These are phyloP conservation scores for Calonectria ilicicola DNA, from an alignment of 2,329 filamentous ascomycete genomes.

Conservation along the genomic window DNA sequence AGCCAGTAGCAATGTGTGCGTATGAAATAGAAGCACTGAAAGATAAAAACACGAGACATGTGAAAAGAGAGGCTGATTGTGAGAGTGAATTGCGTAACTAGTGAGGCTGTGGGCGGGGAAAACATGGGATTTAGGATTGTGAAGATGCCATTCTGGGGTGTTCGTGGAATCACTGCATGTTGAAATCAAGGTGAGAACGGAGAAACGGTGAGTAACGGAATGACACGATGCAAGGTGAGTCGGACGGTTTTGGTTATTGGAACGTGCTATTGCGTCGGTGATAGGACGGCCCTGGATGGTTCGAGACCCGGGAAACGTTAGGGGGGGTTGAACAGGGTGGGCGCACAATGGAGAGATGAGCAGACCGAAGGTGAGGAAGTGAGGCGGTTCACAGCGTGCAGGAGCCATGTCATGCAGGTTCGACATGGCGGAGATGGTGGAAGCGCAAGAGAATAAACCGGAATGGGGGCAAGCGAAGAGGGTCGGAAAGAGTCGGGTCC, in stretches of 20 bases:
- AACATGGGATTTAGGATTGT: background rate
- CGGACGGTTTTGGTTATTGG: conserved; percentile 15
- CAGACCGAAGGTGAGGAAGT: conserved; percentile 38
- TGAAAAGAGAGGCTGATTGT: background rate
- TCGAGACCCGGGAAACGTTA: background rate
- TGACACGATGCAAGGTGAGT: conserved; percentile 31
- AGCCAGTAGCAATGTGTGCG: conserved; percentile 23
- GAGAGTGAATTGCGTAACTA: conserved; percentile 1
- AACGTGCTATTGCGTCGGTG: background rate
- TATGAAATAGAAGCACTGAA: conserved; percentile 18
- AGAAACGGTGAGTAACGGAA: conserved; percentile 14
- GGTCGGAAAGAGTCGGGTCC: conserved; percentile 36
- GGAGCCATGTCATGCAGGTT: background rate
- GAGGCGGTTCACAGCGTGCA: conserved; percentile 14
- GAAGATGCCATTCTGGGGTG: background rate
- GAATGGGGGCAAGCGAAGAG: conserved; percentile 8
- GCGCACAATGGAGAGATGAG: conserved; percentile 26
- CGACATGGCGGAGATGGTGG: background rate
- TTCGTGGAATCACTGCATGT: background rate
- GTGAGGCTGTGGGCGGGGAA: background rate
- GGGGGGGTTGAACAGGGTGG: conserved; percentile 19
- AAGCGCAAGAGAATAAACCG: conserved; percentile 28
- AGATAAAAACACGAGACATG: conserved; percentile 8
- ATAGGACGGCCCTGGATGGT: background rate
- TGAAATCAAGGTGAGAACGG: background rate